These are phyloP conservation scores for Phyllosticta citribraziliensis DNA, from an alignment of 2,329 filamentous ascomycete species.

Conservation along the genomic window DNA sequence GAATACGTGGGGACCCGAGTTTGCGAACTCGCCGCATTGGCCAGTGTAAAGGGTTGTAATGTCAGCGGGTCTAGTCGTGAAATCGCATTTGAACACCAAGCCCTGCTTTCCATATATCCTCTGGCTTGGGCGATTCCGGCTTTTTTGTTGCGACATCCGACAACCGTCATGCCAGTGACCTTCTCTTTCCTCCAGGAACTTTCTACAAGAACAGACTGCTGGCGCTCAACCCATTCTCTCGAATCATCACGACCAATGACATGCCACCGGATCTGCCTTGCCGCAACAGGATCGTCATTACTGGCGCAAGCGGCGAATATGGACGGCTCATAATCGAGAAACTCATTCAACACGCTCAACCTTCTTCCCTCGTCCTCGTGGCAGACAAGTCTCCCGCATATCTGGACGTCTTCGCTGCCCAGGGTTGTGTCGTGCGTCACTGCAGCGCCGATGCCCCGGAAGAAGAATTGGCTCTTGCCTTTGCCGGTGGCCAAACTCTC, in stretches of 20 bases:
- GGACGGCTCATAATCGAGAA: not conserved
- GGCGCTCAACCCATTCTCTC: too few species aligned
- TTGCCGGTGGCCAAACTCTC: conserved; percentile 3
- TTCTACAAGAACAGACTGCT: too few species aligned
- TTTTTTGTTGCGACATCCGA: too few species aligned
- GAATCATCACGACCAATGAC: too few species aligned
- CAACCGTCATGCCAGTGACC: too few species aligned
- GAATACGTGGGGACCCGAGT: not conserved
- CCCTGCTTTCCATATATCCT: too few species aligned
- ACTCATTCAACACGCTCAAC: not conserved
- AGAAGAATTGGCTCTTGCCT: not conserved
- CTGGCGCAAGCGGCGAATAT: conserved; percentile 4
- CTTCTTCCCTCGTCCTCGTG: conserved; percentile 1
- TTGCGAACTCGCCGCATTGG: not conserved
- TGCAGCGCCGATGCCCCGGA: not conserved
- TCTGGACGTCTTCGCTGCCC: conserved; percentile 1
- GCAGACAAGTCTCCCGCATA: not conserved
- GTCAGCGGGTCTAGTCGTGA: too few species aligned
- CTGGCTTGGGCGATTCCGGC: too few species aligned
- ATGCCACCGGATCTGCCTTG: not conserved
- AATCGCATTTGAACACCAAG: too few species aligned
- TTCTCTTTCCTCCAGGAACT: too few species aligned
- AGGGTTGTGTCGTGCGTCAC: not conserved
- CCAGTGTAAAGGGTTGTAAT: too few species aligned
- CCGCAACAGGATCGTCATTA: conserved; percentile 3